Conservation (phyloP, 306 rosid genomes). For the Malus orientalis region DNA sequence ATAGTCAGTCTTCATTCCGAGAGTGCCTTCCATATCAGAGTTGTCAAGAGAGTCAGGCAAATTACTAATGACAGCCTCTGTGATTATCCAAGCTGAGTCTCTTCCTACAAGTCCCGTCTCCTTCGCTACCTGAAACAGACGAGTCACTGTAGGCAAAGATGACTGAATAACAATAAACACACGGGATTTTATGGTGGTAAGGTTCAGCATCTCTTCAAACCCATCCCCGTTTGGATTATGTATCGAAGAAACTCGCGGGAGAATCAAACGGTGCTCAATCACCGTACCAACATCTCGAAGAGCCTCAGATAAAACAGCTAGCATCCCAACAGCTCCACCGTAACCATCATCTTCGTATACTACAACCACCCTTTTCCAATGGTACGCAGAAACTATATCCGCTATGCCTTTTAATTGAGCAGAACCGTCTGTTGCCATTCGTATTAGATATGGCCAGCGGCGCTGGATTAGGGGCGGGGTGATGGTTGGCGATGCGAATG, state of each 20-base stretch:
- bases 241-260: slow-evolving; percentile 36
- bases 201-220: slow-evolving; percentile 35
- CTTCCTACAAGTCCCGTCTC: slow-evolving; percentile 33
- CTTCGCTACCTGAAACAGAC: slow-evolving; percentile 51
- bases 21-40: slow-evolving; percentile 46
- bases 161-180: slow-evolving; percentile 52
- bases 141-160: slow-evolving; percentile 38
- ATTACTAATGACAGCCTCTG: slow-evolving; percentile 46
- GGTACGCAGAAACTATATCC: slow-evolving; percentile 11
- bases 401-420: slow-evolving; percentile 11
- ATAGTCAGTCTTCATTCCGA: slow-evolving; percentile 58
- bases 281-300: slow-evolving; percentile 32
- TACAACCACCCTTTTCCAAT: slow-evolving; percentile 16
- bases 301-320: slow-evolving; percentile 46
- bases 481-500: slow-evolving; percentile 21
- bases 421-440: slow-evolving; percentile 16
- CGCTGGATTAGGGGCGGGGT: slow-evolving; percentile 11
- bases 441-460: slow-evolving; percentile 26
- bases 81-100: slow-evolving; percentile 54
- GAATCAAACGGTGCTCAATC: slow-evolving; percentile 47
- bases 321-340: slow-evolving; percentile 34
- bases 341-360: slow-evolving; percentile 22
- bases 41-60: slow-evolving; percentile 31
- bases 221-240: slow-evolving; percentile 45
- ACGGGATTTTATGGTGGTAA: slow-evolving; percentile 33